Base-by-base conservation (phyloP, 805 yeast genomes). In the Ogataea pini region DNA sequence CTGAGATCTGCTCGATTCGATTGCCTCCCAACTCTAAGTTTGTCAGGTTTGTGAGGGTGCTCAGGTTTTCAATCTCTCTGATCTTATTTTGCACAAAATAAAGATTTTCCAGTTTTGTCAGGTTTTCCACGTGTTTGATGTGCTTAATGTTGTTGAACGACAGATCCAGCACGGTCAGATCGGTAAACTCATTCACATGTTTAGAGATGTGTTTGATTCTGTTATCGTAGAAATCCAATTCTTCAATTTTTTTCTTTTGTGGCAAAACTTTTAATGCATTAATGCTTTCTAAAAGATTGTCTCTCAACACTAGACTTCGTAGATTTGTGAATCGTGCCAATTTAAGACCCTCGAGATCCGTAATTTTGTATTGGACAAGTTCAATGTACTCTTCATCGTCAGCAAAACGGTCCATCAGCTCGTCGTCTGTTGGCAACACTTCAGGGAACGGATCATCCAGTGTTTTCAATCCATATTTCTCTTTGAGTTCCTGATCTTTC, bases 11-110 rank as follows among this genome's bases (percentile, higher is more conserved):
- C 37, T 79, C 75, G 39, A 89, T 77, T 49, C 81, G 75, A 67
- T 94, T 94, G 19, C 97, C 99, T 10, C 98, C 99, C 34, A 94
- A 73, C 67, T 94, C 99, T 46, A 94, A 70, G 56, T 85, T 86
- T 44, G 69, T 77, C 54, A 94, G 67, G 16, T 79, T 72, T 1
- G 64, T 67, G 48, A 89, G 72, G 1, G 75, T 72, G 12, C 79
- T 80, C 42, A 92, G 56, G 56, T 84, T 83, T 55, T 82, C 83
- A 55, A 94, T 89, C 49, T 79, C 83, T 13, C 77, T 66, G 46
- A 94, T 89, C 60, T 81, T 86, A 67, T 94, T 94, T 63, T 92
- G 97, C 33, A 95, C 96, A 68, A 94, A 82, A 63, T 82, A 94
- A 36, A 94, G 63, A 52, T 85, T 81, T 55, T 80, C 81, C 56